Base-by-base conservation (phyloP, 805 yeast genomes). In the Torulaspora gathmanii region DNA sequence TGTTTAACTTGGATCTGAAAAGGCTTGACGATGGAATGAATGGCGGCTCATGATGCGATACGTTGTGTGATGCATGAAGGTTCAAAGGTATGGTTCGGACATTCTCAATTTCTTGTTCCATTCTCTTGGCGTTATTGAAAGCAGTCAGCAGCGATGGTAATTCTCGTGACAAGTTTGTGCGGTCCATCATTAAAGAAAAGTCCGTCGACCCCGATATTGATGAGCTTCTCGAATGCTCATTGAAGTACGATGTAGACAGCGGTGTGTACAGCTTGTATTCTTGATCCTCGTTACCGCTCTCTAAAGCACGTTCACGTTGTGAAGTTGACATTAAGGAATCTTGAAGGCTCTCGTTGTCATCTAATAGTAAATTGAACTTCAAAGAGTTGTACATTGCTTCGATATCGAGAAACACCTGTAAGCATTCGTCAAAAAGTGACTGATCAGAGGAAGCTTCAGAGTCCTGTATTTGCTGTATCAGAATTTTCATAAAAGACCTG, bases 341-440 rank as follows among this genome's bases (percentile, higher is more conserved):
- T 20, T 45, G 52, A 28, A 49, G 40, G 5, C 22, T 30, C 17
- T 47, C 46, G 35, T 64, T 69, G 15, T 68, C 71, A 11, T 51
- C 48, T 13, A 64, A 43, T 43, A 66, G 54, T 58, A 66, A 66
- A 45, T 61, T 61, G 48, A 65, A 55, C 42, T 73, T 67, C 64
- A 76, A 71, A 0, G 79, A 74, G 37, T 80, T 82, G 60, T 80
- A 83, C 88, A 83, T 83, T 52, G 79, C 75, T 56, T 83, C 89
- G 64, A 83, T 81, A 52, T 83, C 89, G 47, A 73, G 73, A 23
- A 83, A 78, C 25, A 82, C 81, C 0, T 79, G 78, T 44, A 83
- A 69, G 53, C 87, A 82, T 57, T 83, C 88, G 65, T 78, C 74
- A 45, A 80, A 79, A 10, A 76, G 76, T 33, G 76, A 74, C 15